Percentiles rank a stretch among this genome's conserved stretches.
phyloP scores from a whole-genome alignment of 768 basidiomycete genomes.

The Boletus pseudo-olivaceus region DNA sequence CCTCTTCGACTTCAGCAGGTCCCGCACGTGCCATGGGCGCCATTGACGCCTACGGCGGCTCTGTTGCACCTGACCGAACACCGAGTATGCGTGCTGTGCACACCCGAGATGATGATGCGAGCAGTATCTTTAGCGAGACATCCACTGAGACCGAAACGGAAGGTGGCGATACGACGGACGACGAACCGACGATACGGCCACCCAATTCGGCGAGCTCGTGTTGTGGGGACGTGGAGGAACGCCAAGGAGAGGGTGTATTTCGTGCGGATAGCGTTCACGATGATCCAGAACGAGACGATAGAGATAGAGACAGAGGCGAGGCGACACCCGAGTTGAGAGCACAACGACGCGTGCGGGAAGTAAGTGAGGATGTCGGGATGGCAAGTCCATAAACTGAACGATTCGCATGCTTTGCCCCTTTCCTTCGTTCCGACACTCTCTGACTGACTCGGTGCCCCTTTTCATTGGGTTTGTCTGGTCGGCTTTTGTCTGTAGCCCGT shows the following conservation, averaged over 20 bases:
- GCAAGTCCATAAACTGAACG: constrained; percentile 25
- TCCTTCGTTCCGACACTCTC: background rate
- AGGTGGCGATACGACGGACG: constrained; percentile 64
- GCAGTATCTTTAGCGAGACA: constrained; percentile 36
- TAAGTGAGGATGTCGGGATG: constrained; percentile 33
- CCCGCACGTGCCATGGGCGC: constrained; percentile 53
- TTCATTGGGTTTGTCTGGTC: constrained; percentile 11
- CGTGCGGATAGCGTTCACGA: constrained; percentile 13
- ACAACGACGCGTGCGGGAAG: constrained; percentile 24
- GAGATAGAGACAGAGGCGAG: constrained; percentile 29
- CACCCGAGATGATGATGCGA: constrained; percentile 30
- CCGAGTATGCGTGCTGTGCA: constrained; percentile 22
- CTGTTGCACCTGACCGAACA: constrained; percentile 34
- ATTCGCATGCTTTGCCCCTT: background rate
- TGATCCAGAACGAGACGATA: constrained; percentile 19
- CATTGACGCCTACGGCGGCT: constrained; percentile 49
- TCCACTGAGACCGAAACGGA: constrained; percentile 50
- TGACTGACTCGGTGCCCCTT: background rate
- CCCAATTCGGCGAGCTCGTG: constrained; percentile 38
- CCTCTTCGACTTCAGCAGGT: constrained; percentile 22
- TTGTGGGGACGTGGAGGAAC: constrained; percentile 37
- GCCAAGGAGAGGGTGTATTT: constrained; percentile 30
- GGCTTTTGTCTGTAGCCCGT: constrained; percentile 19
- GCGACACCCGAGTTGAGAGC: constrained; percentile 33
- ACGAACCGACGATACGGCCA: constrained; percentile 78